Percentiles rank a stretch among this genome's conserved stretches.
Conservation (phyloP, 2,329 filamentous ascomycete genomes). For the Geosmithia morbida region DNA sequence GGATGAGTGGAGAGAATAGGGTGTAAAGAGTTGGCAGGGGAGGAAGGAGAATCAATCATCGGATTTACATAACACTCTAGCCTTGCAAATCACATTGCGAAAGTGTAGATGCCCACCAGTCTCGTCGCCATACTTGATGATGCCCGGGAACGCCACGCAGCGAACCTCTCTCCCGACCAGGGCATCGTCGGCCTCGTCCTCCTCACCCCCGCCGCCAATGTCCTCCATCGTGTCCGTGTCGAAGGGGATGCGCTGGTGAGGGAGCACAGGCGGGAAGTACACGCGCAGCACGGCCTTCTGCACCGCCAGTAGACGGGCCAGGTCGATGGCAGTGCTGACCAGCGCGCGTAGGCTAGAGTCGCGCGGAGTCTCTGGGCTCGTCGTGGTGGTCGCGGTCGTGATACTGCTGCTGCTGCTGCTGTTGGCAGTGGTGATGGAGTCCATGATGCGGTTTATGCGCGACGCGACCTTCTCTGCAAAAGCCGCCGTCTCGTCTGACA, state of each 20-base stretch:
- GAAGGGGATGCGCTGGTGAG: slow-evolving; percentile 40
- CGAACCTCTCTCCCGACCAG: slow-evolving; percentile 36
- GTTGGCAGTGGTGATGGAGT: slow-evolving; percentile 26
- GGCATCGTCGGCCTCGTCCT: slow-evolving; percentile 36
- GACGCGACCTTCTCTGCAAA: slow-evolving; percentile 27
- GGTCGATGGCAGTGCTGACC: slow-evolving; percentile 36
- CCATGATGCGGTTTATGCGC: slow-evolving; percentile 33
- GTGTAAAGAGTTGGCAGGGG: too few relatives aligned
- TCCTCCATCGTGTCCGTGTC: slow-evolving; percentile 50
- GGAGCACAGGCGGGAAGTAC: slow-evolving; percentile 36
- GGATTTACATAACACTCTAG: slow-evolving; percentile 45
- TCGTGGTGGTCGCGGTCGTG: background rate
- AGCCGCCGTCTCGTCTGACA: slow-evolving; percentile 28
- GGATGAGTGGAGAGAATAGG: too few relatives aligned
- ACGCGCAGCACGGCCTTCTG: slow-evolving; percentile 45
- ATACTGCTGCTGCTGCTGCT: slow-evolving; percentile 19
- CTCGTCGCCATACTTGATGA: slow-evolving; percentile 52
- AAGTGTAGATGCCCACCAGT: slow-evolving; percentile 45
- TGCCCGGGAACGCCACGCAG: slow-evolving; percentile 50
- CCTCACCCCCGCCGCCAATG: slow-evolving; percentile 28
- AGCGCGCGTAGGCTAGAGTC: slow-evolving; percentile 39
- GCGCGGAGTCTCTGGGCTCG: slow-evolving; percentile 11
- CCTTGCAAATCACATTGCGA: slow-evolving; percentile 49
- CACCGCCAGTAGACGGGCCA: slow-evolving; percentile 39
- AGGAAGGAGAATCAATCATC: slow-evolving; percentile 12